Evolutionary conservation across 176 grass and related monocot species (phyloP).

Genomic region (Raddia distichophylla): DNA sequence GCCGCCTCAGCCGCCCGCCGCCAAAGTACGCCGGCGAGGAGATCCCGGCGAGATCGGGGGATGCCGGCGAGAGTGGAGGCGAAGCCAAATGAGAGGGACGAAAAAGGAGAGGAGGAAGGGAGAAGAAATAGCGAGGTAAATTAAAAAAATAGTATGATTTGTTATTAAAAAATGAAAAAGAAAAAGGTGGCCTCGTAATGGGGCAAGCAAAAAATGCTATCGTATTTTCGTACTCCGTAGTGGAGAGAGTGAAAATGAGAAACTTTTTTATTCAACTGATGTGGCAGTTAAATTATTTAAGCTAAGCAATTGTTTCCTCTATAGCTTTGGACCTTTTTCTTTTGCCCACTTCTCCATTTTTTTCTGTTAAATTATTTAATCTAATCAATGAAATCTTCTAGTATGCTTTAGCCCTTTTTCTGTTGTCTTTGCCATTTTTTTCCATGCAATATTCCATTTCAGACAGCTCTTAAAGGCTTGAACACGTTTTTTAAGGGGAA

Average conservation of each 20-base stretch:
- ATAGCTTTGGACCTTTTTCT: neutral
- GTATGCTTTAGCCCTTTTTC: too few relatives aligned
- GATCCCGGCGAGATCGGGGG: constrained; percentile 49
- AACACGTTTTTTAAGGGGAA: too few relatives aligned
- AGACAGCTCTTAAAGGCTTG: too few relatives aligned
- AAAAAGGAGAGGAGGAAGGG: constrained; percentile 23
- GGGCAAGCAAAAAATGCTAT: constrained; percentile 1
- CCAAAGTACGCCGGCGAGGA: constrained; percentile 15
- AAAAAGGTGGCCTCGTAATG: constrained; percentile 27
- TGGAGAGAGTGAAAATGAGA: neutral
- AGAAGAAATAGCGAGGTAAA: constrained; percentile 39
- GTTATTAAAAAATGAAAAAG: neutral
- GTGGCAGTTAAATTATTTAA: neutral
- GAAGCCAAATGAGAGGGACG: constrained; percentile 16
- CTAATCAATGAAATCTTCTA: too few relatives aligned
- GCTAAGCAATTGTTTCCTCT: too few relatives aligned
- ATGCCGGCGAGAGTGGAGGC: constrained; percentile 10
- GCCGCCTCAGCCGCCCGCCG: constrained; percentile 2
- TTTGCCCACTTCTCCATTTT: neutral
- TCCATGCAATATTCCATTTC: too few relatives aligned
- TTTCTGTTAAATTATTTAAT: neutral
- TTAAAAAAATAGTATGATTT: constrained; percentile 20
- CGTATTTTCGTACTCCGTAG: neutral
- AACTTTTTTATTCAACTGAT: constrained; percentile 5
- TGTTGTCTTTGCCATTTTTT: too few relatives aligned